Conservation (phyloP, 2,329 filamentous ascomycete genomes). For the Clonostachys solani region DNA sequence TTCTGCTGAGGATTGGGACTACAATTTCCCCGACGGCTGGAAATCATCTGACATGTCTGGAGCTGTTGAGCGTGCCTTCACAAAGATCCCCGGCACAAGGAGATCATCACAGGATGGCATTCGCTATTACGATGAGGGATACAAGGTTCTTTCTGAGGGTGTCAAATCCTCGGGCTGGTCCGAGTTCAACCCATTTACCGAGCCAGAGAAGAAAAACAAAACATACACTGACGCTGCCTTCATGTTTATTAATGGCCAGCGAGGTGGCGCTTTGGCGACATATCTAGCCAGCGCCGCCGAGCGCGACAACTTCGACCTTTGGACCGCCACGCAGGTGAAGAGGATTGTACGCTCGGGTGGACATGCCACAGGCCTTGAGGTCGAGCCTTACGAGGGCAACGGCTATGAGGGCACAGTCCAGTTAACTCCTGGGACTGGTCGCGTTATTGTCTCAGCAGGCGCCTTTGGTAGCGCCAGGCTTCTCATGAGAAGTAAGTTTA, state of each 20-base stretch:
- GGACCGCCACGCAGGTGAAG: slow-evolving; percentile 60
- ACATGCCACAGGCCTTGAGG: slow-evolving; percentile 62
- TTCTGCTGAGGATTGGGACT: slow-evolving; percentile 62
- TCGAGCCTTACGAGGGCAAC: slow-evolving; percentile 46
- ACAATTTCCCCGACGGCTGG: slow-evolving; percentile 70
- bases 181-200: slow-evolving; percentile 54
- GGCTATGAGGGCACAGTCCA: slow-evolving; percentile 57
- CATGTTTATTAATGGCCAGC: slow-evolving; percentile 63
- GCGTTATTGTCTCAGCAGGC: slow-evolving; percentile 65
- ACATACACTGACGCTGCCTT: slow-evolving; percentile 61
- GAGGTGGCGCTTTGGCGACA: slow-evolving; percentile 66
- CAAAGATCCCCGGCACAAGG: slow-evolving; percentile 66
- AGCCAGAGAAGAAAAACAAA: slow-evolving; percentile 60
- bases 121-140: slow-evolving; percentile 64
- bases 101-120: slow-evolving; percentile 62
- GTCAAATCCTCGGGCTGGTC: slow-evolving; percentile 59
- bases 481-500: slow-evolving; percentile 49
- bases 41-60: slow-evolving; percentile 56
- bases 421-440: slow-evolving; percentile 54
- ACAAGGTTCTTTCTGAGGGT: slow-evolving; percentile 55
- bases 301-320: slow-evolving; percentile 62
- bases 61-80: slow-evolving; percentile 59
- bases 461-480: slow-evolving; percentile 66
- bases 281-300: slow-evolving; percentile 61
- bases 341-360: slow-evolving; percentile 61